Conservation (phyloP, 805 yeast species). For the Starmerella powellii region DNA sequence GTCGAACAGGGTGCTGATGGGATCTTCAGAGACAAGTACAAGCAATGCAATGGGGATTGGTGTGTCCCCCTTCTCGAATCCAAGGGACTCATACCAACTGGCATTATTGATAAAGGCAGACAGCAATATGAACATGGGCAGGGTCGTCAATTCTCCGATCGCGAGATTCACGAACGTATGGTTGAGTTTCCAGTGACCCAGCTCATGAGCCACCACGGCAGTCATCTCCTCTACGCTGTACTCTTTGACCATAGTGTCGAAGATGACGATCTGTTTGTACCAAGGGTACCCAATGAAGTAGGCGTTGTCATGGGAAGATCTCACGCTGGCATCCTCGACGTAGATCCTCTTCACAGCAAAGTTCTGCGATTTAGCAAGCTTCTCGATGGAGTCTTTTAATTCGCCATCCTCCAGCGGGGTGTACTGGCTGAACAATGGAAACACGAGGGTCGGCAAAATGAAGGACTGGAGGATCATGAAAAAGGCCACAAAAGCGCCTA, state of each 20-base stretch:
- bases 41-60: slow-evolving; percentile 76
- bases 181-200: slow-evolving; percentile 90
- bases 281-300: slow-evolving; percentile 92
- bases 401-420: slow-evolving; percentile 85
- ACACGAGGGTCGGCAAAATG: slow-evolving; percentile 69
- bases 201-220: slow-evolving; percentile 91
- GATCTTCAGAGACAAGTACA: slow-evolving; percentile 60
- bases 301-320: slow-evolving; percentile 93
- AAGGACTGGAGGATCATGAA: slow-evolving; percentile 67
- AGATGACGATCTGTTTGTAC: slow-evolving; percentile 88
- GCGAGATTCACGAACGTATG: slow-evolving; percentile 27
- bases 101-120: slow-evolving; percentile 68
- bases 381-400: slow-evolving; percentile 66
- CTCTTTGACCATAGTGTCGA: slow-evolving; percentile 75
- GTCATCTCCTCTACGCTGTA: slow-evolving; percentile 67
- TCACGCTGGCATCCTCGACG: slow-evolving; percentile 88
- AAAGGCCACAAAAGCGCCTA: slow-evolving; percentile 55
- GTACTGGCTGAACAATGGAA: slow-evolving; percentile 83
- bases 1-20: slow-evolving; percentile 56
- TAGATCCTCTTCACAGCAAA: slow-evolving; percentile 79
- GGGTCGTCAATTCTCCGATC: slow-evolving; percentile 37
- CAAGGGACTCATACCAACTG: slow-evolving; percentile 67
- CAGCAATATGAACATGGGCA: slow-evolving; percentile 55
- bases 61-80: slow-evolving; percentile 44
- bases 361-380: slow-evolving; percentile 55